Percentiles rank a stretch among this genome's conserved stretches.
Conservation (phyloP, 2,329 filamentous ascomycete genomes). For the Nothomitra cinnamomea region DNA sequence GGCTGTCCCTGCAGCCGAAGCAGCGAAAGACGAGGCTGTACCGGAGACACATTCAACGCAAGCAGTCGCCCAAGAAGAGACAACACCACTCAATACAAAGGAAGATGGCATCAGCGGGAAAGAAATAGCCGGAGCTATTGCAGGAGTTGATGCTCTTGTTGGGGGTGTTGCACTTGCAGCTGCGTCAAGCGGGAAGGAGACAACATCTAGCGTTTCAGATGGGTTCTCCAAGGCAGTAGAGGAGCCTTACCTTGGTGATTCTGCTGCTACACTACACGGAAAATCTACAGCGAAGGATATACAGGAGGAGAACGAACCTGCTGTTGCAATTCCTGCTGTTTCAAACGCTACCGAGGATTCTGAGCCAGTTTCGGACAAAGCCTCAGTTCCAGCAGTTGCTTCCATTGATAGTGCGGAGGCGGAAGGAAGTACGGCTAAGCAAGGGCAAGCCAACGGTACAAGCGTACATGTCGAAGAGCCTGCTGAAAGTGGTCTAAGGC, state of each 20-base stretch:
- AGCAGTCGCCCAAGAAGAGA: no score
- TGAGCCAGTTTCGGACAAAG: no score
- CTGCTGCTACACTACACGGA: background rate
- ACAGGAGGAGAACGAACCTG: no score
- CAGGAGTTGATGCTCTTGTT: background rate
- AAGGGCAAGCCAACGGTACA: background rate
- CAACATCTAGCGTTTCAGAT: background rate
- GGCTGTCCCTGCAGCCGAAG: background rate
- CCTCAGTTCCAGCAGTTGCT: no score
- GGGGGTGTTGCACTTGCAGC: background rate
- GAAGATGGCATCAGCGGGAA: background rate
- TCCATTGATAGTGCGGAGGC: background rate
- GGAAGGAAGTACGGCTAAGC: background rate
- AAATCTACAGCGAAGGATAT: no score
- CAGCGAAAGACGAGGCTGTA: no score
- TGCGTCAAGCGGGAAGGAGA: background rate
- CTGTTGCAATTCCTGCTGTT: no score
- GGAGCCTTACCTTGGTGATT: no score
- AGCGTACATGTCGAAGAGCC: background rate
- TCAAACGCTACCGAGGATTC: no score
- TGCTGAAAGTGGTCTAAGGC: background rate
- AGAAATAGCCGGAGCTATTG: background rate
- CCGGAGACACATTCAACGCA: no score
- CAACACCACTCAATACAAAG: background rate
- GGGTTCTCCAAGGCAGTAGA: background rate